A percentile compares a stretch with the other conserved stretches of the same genome.
Evolutionary conservation across 768 basidiomycete species (phyloP).

Genomic region (Termitomyces sp.): DNA sequence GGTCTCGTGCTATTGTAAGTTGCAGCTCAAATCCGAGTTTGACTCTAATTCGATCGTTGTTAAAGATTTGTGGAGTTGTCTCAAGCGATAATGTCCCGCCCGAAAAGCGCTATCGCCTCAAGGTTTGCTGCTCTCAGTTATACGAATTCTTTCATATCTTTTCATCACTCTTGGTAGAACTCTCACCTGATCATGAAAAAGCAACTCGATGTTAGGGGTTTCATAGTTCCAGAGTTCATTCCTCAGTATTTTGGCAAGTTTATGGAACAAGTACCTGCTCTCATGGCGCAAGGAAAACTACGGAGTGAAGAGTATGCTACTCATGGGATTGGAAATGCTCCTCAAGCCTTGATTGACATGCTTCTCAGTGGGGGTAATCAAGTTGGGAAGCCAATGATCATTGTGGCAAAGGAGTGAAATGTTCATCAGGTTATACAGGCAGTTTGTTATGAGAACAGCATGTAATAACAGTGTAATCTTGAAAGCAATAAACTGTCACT

Average conservation of each 20-base stretch:
- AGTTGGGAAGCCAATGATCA: conserved; percentile 1
- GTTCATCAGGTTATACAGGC: too few relatives aligned
- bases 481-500: too few relatives aligned
- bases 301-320: conserved; percentile 31
- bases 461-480: too few relatives aligned
- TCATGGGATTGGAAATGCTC: conserved; percentile 30
- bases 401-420: background rate
- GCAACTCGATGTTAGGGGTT: conserved; percentile 38
- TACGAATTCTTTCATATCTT: background rate
- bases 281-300: conserved; percentile 31
- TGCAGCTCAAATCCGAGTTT: background rate
- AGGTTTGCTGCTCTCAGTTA: background rate
- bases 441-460: too few relatives aligned
- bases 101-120: conserved; percentile 8
- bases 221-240: conserved; percentile 26
- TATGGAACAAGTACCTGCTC: conserved; percentile 27
- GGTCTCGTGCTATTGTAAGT: conserved; percentile 38
- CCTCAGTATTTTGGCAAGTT: conserved; percentile 29
- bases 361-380: background rate
- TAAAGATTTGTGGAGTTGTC: background rate
- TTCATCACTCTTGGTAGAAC: conserved; percentile 21
- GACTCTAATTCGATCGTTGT: background rate
- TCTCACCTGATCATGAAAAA: conserved; percentile 31
- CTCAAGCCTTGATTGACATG: conserved; percentile 5
- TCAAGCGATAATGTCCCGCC: conserved; percentile 2